Percentiles rank a stretch among this genome's conserved stretches.
Evolutionary conservation across 306 rosid genomes (phyloP).

Genomic region (Prunus dulcis): DNA sequence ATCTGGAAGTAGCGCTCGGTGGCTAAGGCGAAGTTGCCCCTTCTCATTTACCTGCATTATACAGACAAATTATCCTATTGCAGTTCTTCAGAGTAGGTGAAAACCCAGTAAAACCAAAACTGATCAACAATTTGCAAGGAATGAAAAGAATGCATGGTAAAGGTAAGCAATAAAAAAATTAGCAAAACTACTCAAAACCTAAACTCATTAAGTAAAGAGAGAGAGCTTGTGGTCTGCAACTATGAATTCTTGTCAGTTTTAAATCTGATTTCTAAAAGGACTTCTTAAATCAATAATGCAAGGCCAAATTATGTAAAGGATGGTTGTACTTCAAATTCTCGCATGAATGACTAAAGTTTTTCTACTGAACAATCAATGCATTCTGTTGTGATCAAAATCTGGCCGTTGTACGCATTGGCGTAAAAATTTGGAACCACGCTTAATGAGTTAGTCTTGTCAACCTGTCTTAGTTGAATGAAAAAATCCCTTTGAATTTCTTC

Average conservation of each 20-base stretch:
- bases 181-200: background rate
- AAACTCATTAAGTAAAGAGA: background rate
- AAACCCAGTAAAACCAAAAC: constrained; percentile 12
- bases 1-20: constrained; percentile 73
- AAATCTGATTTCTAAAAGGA: background rate
- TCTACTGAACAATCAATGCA: no score
- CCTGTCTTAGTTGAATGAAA: no score
- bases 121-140: constrained; percentile 9
- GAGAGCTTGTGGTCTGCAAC: background rate
- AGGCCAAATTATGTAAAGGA: background rate
- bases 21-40: constrained; percentile 97
- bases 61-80: constrained; percentile 22
- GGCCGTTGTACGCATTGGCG: background rate
- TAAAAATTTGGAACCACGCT: background rate
- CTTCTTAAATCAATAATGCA: background rate
- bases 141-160: background rate
- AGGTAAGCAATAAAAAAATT: background rate
- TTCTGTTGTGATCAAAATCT: background rate
- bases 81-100: background rate
- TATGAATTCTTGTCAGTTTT: background rate
- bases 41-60: constrained; percentile 72
- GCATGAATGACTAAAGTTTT: background rate
- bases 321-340: background rate
- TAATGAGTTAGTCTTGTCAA: background rate
- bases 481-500: background rate